Evolutionary conservation across 768 basidiomycete genomes (phyloP).

Genomic region (Harrya chromipes): DNA sequence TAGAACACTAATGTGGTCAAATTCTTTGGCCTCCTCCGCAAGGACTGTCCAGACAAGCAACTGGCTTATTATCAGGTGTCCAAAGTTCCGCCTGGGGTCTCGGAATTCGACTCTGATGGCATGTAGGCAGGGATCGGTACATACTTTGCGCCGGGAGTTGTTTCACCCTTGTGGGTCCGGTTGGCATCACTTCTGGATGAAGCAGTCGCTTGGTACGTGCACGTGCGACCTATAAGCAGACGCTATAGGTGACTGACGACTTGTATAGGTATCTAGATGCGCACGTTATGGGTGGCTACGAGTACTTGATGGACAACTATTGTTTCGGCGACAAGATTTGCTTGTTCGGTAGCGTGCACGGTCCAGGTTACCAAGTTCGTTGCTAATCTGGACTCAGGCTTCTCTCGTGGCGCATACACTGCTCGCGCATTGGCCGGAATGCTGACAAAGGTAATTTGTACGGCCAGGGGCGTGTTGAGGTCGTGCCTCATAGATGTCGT

Average conservation of each 20-base stretch:
- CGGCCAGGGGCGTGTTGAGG: not conserved
- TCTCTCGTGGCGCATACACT: slow-evolving; percentile 70
- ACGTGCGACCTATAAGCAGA: not conserved
- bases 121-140: slow-evolving; percentile 45
- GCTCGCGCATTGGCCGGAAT: slow-evolving; percentile 73
- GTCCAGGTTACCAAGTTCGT: not conserved
- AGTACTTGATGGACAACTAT: slow-evolving; percentile 78
- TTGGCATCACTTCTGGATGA: slow-evolving; percentile 60
- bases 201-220: slow-evolving; percentile 66
- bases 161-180: slow-evolving; percentile 58
- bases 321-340: slow-evolving; percentile 70
- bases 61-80: slow-evolving; percentile 69
- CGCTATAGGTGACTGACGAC: not conserved
- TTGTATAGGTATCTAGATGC: slow-evolving; percentile 58
- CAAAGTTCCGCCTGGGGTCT: not conserved
- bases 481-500: not conserved
- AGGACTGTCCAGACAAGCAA: slow-evolving; percentile 50
- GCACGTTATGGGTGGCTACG: slow-evolving; percentile 75
- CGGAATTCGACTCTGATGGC: not conserved
- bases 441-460: slow-evolving; percentile 54
- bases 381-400: slow-evolving; percentile 45
- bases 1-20: slow-evolving; percentile 71
- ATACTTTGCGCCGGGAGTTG: slow-evolving; percentile 61
- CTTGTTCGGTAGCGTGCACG: slow-evolving; percentile 52
- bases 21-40: slow-evolving; percentile 65